Base-by-base conservation (phyloP, 2,329 filamentous ascomycete species). In the Akanthomyces lecanii region DNA sequence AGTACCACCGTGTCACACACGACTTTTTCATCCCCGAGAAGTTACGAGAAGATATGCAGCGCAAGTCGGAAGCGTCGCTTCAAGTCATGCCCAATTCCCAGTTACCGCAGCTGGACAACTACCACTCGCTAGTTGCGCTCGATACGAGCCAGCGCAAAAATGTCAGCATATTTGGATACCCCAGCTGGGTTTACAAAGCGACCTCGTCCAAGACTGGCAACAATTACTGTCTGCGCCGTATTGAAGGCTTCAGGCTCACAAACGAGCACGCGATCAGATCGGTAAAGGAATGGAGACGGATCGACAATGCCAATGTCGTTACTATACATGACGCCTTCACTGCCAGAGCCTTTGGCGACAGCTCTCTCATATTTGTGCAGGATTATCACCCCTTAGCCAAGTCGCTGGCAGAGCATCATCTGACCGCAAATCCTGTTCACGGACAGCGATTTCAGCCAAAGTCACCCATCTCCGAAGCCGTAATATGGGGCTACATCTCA, bases 121-220 rank as follows among this genome's bases (percentile, higher is more conserved):
- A 95, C 72, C 93, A 98, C 75, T 96, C 92, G 4, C 82, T 99
- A 12, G 92, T 97, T 10, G 91, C 94, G 4, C 79, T 99, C 50
- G 93, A 98, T 74, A 90, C 88, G 10, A 89, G 84, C 56, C 87
- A 91, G 65, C 86, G 92, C 67, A 93, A 92, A 73, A 92, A 89
- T 67, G 85, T 88, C 4, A 83, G 85, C 14, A 85, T 90, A 18
- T 97, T 97, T 75, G 92, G 92, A 33, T 96, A 92, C 71, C 86
- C 89, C 6, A 97, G 89, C 69, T 98, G 93, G 92, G 86, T 97
- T 0, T 99, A 97, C 79, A 98, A 98, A 78, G 94, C 93, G 10
- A 88, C 89, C 28, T 96, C 92, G 7, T 89, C 85, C 74, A 95
- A 95, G 72, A 94, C 94, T 69, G 95, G 93, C 12, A 88, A 90